A percentile compares a stretch with the other conserved stretches of the same genome.
Evolutionary conservation across 768 basidiomycete genomes (phyloP).

Genomic region (Coprinellus micaceus): DNA sequence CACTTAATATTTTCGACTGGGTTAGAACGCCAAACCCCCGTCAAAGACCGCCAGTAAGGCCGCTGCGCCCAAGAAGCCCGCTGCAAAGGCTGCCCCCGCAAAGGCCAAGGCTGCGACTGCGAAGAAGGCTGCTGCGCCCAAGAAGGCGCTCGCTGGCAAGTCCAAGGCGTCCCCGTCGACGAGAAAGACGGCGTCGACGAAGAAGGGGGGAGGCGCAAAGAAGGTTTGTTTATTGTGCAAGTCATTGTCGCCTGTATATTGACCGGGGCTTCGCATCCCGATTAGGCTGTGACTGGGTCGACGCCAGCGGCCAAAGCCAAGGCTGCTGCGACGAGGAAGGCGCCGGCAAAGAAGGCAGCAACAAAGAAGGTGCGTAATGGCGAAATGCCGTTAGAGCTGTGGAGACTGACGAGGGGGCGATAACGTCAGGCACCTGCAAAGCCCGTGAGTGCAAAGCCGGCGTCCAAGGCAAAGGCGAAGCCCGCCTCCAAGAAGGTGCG

Average conservation of each 20-base stretch:
- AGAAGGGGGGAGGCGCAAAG: constrained; percentile 57
- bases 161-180: constrained; percentile 13
- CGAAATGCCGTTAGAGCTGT: constrained; percentile 5
- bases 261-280: constrained; percentile 4
- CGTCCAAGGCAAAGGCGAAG: constrained; percentile 24
- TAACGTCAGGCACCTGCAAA: constrained; percentile 9
- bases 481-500: constrained; percentile 31
- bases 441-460: constrained; percentile 26
- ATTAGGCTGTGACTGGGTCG: constrained; percentile 50
- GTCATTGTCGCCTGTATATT: constrained; percentile 2
- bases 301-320: constrained; percentile 39
- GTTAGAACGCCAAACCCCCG: constrained; percentile 46
- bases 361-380: constrained; percentile 27
- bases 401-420: background rate
- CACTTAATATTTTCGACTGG: constrained; percentile 4
- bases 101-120: constrained; percentile 23
- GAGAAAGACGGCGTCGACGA: constrained; percentile 23
- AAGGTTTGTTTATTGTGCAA: constrained; percentile 42
- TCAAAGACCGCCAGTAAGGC: constrained; percentile 36
- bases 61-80: constrained; percentile 23
- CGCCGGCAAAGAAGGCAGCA: constrained; percentile 32
- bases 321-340: constrained; percentile 35
- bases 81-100: constrained; percentile 26
- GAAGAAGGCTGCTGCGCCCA: constrained; percentile 22
- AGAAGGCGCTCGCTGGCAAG: constrained; percentile 26